Evolutionary conservation across 129 eudicot species (phyloP).

Genomic region (Saposhnikovia divaricata): DNA sequence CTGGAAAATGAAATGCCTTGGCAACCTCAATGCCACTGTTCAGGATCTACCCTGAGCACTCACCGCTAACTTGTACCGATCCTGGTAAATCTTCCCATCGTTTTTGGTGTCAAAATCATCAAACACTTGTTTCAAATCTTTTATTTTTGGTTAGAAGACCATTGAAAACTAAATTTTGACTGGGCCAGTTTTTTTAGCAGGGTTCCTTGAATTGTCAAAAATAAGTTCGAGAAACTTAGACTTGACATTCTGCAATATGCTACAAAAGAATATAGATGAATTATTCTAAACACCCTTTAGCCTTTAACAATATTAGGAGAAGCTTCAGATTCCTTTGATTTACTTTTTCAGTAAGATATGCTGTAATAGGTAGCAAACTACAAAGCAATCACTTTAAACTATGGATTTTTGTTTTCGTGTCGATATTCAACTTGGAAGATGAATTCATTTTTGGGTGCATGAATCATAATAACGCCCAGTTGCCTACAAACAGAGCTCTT

Average conservation of each 20-base stretch:
- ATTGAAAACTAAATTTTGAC: constrained; percentile 3
- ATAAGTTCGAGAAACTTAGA: constrained; percentile 24
- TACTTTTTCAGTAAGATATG: background rate
- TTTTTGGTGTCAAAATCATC: constrained; percentile 41
- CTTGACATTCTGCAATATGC: constrained; percentile 24
- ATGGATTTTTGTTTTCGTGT: background rate
- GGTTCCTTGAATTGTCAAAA: constrained; percentile 22
- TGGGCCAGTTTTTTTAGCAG: constrained; percentile 15
- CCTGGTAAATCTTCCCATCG: constrained; percentile 50
- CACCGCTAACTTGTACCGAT: constrained; percentile 34
- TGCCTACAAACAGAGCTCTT: background rate
- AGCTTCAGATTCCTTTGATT: background rate
- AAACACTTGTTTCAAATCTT: constrained; percentile 45
- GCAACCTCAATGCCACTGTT: constrained; percentile 16
- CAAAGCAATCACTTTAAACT: background rate
- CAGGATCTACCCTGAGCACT: constrained; percentile 20
- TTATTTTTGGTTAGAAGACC: constrained; percentile 31
- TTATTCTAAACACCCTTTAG: background rate
- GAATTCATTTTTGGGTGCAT: background rate
- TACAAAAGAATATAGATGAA: background rate
- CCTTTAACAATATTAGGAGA: background rate
- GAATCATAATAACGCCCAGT: background rate
- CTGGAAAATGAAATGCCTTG: constrained; percentile 17
- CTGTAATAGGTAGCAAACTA: background rate
- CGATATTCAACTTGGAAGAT: background rate